Percentiles rank a stretch among this genome's conserved stretches.
Evolutionary conservation across 164 flowering plant species (phyloP).

Genomic region (Brasenia schreberi): DNA sequence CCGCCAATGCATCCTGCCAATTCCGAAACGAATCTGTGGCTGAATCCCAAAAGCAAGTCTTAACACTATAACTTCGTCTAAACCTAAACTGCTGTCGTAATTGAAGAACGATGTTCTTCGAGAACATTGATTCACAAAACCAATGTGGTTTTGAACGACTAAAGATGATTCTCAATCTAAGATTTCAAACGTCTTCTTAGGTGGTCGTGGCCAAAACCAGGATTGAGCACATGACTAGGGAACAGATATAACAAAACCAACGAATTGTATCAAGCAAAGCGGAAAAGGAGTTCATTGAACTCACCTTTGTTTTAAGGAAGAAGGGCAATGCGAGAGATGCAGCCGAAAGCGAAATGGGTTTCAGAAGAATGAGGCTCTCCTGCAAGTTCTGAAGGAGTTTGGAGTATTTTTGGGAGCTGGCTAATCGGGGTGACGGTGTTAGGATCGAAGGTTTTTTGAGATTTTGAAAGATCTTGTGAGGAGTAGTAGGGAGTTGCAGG

Average conservation of each 20-base stretch:
- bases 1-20: constrained; percentile 72
- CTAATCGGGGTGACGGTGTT: neutral
- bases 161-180: no score
- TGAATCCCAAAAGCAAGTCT: neutral
- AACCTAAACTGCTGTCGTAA: neutral
- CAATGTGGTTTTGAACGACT: no score
- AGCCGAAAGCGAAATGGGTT: neutral
- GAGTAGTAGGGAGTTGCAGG: neutral
- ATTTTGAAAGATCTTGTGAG: neutral
- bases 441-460: neutral
- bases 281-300: neutral
- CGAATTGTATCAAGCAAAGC: no score
- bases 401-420: neutral
- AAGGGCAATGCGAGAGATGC: constrained; percentile 46
- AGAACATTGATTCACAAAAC: no score
- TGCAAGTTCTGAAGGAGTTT: neutral
- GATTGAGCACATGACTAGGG: no score
- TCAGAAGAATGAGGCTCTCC: neutral
- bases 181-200: no score
- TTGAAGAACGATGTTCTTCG: neutral
- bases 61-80: neutral
- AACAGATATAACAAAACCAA: no score
- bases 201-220: no score
- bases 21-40: neutral
- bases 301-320: constrained; percentile 39